Evolutionary conservation across 768 basidiomycete species (phyloP).

Genomic region (Rhizopogon rudus): DNA sequence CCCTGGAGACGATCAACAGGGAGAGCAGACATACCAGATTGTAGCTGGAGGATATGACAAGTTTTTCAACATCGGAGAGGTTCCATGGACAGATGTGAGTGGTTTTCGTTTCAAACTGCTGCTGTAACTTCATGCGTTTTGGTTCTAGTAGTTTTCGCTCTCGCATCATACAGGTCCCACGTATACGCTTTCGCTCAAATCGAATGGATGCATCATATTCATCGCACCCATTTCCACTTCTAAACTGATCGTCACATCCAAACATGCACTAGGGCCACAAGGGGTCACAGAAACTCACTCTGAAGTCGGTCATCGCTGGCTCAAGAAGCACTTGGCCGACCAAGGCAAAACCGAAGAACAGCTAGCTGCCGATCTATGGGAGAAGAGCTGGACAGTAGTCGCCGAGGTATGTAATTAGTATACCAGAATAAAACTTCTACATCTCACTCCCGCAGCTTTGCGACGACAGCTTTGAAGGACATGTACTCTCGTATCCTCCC

Average conservation of each 20-base stretch:
- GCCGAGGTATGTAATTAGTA: constrained; percentile 63
- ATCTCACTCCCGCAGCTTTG: constrained; percentile 59
- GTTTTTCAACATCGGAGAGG: constrained; percentile 97
- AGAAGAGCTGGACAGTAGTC: constrained; percentile 82
- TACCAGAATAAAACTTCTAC: not conserved
- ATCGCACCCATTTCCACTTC: constrained; percentile 75
- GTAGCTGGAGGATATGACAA: constrained; percentile 95
- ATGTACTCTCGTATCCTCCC: constrained; percentile 79
- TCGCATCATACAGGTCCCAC: constrained; percentile 66
- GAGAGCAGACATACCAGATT: constrained; percentile 48
- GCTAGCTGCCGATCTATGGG: constrained; percentile 72
- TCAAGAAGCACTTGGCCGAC: constrained; percentile 59
- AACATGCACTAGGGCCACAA: constrained; percentile 76
- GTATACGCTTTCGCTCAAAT: constrained; percentile 87
- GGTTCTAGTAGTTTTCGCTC: constrained; percentile 66
- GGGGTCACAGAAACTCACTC: constrained; percentile 60
- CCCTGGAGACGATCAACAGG: constrained; percentile 16
- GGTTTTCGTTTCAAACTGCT: not conserved
- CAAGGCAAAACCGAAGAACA: constrained; percentile 67
- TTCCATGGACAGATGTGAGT: constrained; percentile 89
- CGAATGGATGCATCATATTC: constrained; percentile 97
- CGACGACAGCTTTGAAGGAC: constrained; percentile 96
- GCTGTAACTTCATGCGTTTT: not conserved
- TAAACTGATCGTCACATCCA: constrained; percentile 83
- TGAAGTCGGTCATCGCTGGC: constrained; percentile 79